These are phyloP conservation scores for Pelagophyceae sp. DNA, from an alignment of 352 stramenopile species.

Conservation along the genomic window DNA sequence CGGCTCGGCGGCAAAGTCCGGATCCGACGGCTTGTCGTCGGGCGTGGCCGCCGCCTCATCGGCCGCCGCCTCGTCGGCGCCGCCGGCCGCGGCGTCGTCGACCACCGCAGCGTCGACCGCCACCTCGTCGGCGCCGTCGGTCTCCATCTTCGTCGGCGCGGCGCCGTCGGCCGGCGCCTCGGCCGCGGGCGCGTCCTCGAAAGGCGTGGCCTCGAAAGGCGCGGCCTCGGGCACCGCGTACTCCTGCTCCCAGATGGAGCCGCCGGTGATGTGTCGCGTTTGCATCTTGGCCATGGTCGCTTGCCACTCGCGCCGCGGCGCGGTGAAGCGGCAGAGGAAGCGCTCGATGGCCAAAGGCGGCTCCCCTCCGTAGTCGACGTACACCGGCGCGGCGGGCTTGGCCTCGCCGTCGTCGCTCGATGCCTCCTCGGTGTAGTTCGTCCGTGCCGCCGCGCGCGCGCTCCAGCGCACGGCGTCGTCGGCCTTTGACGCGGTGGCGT, in stretches of 20 bases:
- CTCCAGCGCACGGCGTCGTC: neutral
- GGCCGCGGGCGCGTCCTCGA: slow-evolving; percentile 25
- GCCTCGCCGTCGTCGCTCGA: neutral
- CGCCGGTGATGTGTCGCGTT: slow-evolving; percentile 57
- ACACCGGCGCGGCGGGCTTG: neutral
- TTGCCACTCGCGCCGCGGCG: neutral
- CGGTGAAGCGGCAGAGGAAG: neutral
- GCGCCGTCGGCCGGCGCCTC: neutral
- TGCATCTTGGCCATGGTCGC: slow-evolving; percentile 40
- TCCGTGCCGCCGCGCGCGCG: neutral
- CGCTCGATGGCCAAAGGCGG: neutral
- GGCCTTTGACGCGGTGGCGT: neutral
- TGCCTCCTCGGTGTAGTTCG: neutral
- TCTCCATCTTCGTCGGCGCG: slow-evolving; percentile 3
- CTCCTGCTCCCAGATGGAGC: slow-evolving; percentile 53
- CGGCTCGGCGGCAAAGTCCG: no score
- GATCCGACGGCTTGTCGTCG: neutral
- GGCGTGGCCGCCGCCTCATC: neutral
- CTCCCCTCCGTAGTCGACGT: neutral
- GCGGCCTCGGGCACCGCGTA: slow-evolving; percentile 16
- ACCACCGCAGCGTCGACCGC: neutral
- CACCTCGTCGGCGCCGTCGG: neutral
- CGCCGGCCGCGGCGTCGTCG: neutral
- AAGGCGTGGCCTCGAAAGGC: neutral
- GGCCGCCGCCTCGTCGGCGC: slow-evolving; percentile 14